phyloP scores from a whole-genome alignment of 352 stramenopile species.

The Phytophthora rubi region DNA sequence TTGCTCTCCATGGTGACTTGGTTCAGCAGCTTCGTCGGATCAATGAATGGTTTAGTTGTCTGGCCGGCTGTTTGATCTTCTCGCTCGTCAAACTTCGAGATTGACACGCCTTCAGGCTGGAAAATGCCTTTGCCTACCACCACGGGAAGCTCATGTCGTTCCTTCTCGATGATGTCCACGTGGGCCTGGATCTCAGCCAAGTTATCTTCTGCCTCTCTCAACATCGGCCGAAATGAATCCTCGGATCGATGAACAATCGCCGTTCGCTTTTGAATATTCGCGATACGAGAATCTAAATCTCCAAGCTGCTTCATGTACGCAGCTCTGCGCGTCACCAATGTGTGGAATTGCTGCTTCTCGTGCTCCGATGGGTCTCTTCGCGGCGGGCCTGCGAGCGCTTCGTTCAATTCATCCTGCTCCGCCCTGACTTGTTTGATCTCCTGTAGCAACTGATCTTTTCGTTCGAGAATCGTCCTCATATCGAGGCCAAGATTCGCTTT shows the following conservation, averaged over 20 bases:
- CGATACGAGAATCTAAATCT: constrained; percentile 47
- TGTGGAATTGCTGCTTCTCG: constrained; percentile 71
- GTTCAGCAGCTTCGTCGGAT: constrained; percentile 49
- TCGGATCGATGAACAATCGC: constrained; percentile 54
- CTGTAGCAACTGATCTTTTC: constrained; percentile 51
- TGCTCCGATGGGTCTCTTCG: constrained; percentile 64
- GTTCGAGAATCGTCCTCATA: constrained; percentile 51
- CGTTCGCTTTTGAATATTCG: constrained; percentile 55
- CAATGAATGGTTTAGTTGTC: constrained; percentile 29
- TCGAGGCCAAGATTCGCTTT: constrained; percentile 51
- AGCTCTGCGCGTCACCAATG: constrained; percentile 50
- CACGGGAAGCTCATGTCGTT: constrained; percentile 55
- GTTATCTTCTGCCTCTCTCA: constrained; percentile 37
- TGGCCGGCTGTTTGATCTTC: background rate
- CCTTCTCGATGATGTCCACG: constrained; percentile 39
- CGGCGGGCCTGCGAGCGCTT: constrained; percentile 58
- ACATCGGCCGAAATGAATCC: constrained; percentile 40
- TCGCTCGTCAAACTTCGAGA: background rate
- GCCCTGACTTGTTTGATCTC: constrained; percentile 57
- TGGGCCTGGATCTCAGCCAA: constrained; percentile 30
- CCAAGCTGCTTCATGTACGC: constrained; percentile 58
- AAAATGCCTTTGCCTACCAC: constrained; percentile 67
- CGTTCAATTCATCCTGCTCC: constrained; percentile 59
- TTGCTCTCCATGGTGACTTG: constrained; percentile 72
- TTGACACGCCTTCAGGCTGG: constrained; percentile 20